Evolutionary conservation across 179 eudicot genomes (phyloP), one percentile per base, ranked within the genome.

Genomic region (Camellia oleifera): DNA sequence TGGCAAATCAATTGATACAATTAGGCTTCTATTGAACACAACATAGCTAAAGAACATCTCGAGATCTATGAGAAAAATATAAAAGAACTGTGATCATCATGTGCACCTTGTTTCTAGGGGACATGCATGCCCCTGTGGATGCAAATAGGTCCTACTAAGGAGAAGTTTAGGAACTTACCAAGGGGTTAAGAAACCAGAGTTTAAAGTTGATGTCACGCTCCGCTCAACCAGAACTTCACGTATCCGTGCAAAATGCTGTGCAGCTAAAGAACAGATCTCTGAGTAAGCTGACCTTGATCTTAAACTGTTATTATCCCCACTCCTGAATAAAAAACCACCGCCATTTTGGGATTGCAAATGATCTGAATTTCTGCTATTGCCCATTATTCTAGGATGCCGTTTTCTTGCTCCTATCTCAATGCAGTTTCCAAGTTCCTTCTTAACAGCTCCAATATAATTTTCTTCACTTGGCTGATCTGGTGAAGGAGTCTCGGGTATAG

Each of bases 401-500:
- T 94, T 96, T 83, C 90, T 88, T n/a, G 91, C 96, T 82, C 93
- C 99, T 68, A 86, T 81, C 81, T 94, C 99, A 80, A 86, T 73
- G 79, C 89, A 81, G 80, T 94, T 83, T 42, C 90, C 97, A 7
- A 81, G 83, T 85, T 97, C 99, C 83, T 92, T 96, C 88, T 97
- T 97, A 72, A 92, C 40, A 32, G 40, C 87, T 62, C 86, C 60
- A 72, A 84, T 91, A 77, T 88, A 91, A 60, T 75, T 89, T 58
- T 83, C 84, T 77, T 91, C 97, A 75, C 89, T 72, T 70, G 98
- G 95, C 80, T 90, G 97, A 80, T 97, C 99, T 76, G 99, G 99
- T 10, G 98, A 97, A 50, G 99, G 98, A 68, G 99, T 97, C 90
- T 97, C 99, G 46, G 99, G 99, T 46, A 97, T 86, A 72, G 99